Conservation (phyloP, 352 stramenopile genomes). For the Phytophthora gonapodyides region DNA sequence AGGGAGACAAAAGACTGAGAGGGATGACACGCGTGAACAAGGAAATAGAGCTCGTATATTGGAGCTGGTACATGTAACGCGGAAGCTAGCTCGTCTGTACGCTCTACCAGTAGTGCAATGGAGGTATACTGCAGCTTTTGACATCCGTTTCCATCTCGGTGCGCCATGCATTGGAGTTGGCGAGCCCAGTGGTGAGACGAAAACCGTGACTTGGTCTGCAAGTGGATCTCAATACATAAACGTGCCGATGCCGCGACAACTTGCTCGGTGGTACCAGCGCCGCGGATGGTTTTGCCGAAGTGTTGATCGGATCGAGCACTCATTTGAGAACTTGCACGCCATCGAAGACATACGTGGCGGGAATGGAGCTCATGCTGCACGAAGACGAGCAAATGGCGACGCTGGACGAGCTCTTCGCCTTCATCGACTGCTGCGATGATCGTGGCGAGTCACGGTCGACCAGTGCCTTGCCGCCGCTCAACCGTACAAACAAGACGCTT, state of each 20-base stretch:
- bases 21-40: too few relatives aligned
- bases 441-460: not conserved
- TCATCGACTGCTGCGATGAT: constrained; percentile 33
- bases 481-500: not conserved
- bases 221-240: too few relatives aligned
- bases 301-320: too few relatives aligned
- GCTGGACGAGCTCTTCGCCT: constrained; percentile 35
- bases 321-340: constrained; percentile 15
- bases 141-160: too few relatives aligned
- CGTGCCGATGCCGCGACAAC: not conserved
- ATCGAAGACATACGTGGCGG: not conserved
- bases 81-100: too few relatives aligned
- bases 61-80: too few relatives aligned
- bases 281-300: constrained; percentile 9
- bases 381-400: constrained; percentile 21
- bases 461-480: not conserved
- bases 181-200: too few relatives aligned
- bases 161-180: too few relatives aligned
- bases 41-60: too few relatives aligned
- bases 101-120: too few relatives aligned
- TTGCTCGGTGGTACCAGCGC: constrained; percentile 1
- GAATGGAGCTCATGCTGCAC: constrained; percentile 14
- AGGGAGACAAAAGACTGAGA: not conserved
- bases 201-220: too few relatives aligned
- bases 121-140: too few relatives aligned